Percentiles rank a stretch among this genome's conserved stretches.
These are phyloP conservation scores for Nemania sp. DNA, from an alignment of 2,329 filamentous ascomycete genomes.

Conservation along the genomic window DNA sequence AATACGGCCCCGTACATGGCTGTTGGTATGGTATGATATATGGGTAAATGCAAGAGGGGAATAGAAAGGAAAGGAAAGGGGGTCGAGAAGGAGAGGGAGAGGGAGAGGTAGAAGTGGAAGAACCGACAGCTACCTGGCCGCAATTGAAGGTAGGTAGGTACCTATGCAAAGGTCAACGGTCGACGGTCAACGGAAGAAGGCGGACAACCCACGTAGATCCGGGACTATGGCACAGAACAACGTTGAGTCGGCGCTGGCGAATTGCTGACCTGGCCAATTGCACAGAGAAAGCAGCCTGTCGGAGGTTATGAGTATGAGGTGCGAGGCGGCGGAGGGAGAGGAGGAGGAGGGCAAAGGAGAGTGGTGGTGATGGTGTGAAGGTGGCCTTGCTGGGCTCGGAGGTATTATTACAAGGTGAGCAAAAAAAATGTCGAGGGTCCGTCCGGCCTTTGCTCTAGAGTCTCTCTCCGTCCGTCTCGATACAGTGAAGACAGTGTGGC, in stretches of 20 bases:
- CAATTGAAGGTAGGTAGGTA: conserved; percentile 11
- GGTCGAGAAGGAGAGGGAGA: conserved; percentile 38
- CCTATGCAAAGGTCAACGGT: conserved; percentile 6
- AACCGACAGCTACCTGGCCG: conserved; percentile 34
- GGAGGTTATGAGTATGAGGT: conserved; percentile 23
- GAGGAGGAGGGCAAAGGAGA: no score
- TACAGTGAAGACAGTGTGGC: conserved; percentile 26
- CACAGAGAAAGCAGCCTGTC: conserved; percentile 38
- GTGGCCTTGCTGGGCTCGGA: conserved; percentile 32
- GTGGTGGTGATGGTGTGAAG: conserved; percentile 2
- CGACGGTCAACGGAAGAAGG: conserved; percentile 33
- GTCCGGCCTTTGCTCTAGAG: conserved; percentile 23
- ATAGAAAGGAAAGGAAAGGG: conserved; percentile 15
- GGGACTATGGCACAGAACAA: conserved; percentile 39
- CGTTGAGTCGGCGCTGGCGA: conserved; percentile 38
- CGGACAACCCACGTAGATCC: conserved; percentile 37
- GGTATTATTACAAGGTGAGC: conserved; percentile 45
- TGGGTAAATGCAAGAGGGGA: conserved; percentile 37
- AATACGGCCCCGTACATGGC: conserved; percentile 73
- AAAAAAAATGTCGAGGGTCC: conserved; percentile 43
- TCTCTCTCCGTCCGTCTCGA: conserved; percentile 3
- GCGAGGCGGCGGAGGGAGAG: conserved; percentile 12
- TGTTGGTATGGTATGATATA: conserved; percentile 47
- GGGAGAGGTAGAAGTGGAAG: conserved; percentile 11
- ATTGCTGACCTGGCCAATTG: conserved; percentile 43